Base-by-base conservation (phyloP, 345 rosid species). In the Camelina sativa region DNA sequence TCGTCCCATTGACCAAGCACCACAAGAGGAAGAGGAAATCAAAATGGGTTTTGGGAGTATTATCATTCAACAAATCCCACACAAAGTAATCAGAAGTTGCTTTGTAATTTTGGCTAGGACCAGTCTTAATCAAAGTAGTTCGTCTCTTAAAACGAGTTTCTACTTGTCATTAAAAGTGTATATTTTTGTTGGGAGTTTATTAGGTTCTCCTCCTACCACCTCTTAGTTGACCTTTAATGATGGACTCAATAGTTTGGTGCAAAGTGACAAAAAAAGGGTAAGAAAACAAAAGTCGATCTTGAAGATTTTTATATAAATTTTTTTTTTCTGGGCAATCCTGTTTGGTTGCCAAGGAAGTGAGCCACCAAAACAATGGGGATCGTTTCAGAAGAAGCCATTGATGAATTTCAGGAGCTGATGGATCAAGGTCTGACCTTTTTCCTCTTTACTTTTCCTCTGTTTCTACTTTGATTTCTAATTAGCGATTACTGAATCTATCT, bases 331-430 rank as follows among this genome's bases (percentile, higher is more conserved):
- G 62, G 57, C 38, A 52, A 20, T 11, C 41, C 28, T 69, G 65
- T 54, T 48, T 53, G 41, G 69, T 41, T 67, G 68, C 56, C 41
- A 67, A 28, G 78, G 12, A 58, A 73, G 62, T 53, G 46, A 73
- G 50, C 9, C 13, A 43, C 9, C 13, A 43, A 66, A 53, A 11
- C 61, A 57, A 86, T 88, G 92, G 92, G 82, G 73, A 66, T 75
- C 67, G 84, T 79, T 67, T 76, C 87, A 80, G 87, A 88, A 72
- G 91, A 88, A 73, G 88, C 85, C 59, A 82, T 89, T 81, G 82
- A 83, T 84, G 87, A 87, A 65, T 83, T 91, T 52, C 86, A 79
- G 77, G 76, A 88, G 60, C 83, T 88, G 20, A 80, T 91, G 82
- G 88, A 85, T 80, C 76, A 85, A 69, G 86, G 98, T 93, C 71